Base-by-base conservation (phyloP, 2,329 filamentous ascomycete species). In the Ophiocordyceps australis region DNA sequence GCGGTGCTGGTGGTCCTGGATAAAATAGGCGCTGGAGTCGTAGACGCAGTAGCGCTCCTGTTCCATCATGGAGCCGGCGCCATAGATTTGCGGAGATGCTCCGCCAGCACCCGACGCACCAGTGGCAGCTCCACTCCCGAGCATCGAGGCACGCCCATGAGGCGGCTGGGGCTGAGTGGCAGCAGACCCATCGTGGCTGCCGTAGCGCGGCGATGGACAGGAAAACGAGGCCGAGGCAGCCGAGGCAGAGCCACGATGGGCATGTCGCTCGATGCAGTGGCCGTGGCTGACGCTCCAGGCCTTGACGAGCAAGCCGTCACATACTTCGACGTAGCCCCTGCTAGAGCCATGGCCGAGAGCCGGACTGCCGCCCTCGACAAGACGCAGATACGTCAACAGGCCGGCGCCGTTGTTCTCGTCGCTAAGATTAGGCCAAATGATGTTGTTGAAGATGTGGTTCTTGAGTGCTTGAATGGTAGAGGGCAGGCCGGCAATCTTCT, bases 391-490 rank as follows among this genome's bases (percentile, higher is more conserved):
- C 0, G 82, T 93, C 18, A 98, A 72, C 16, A 98, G 63, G 0
- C 89, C 89, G 4, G 85, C 85, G 14, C 89, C 89, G 18, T 85
- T 83, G 46, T 93, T 89, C 52, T 98, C 89, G 42, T 98, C 86
- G 0, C 82, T 91, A 20, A 98, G 55, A 38, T 98, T 98, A 0
- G 89, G 89, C 89, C 89, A 98, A 28, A 95, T 92, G 30, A 93
- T 59, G 42, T 94, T 91, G 51, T 98, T 98, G 58, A 98, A 98
- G 31, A 98, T 81, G 50, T 98, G 85, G 1, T 62, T 72, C 47
- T 93, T 95, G 50, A 98, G 74, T 0, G 86, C 85, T 23, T 81
- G 65, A 26, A 98, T 85, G n/a, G 86, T 92, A 16, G 72, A 75
- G 0, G 85, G 82, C 4, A 95, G 56, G 1, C 79, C 86, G 2